Conservation (phyloP, 2,329 filamentous ascomycete genomes). For the Claviceps quebecensis region DNA sequence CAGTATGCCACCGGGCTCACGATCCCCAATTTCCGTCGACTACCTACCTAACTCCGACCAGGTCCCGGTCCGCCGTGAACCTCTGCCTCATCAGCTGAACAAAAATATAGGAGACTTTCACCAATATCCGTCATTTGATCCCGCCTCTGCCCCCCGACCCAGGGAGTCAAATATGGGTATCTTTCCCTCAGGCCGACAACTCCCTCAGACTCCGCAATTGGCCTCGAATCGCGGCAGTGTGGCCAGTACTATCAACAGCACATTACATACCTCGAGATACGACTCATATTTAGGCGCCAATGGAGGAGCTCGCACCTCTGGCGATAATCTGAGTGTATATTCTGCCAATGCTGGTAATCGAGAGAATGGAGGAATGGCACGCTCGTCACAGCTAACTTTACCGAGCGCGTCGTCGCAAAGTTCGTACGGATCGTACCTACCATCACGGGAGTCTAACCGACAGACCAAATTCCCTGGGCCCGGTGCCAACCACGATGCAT, state of each 20-base stretch:
- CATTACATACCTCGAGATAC: slow-evolving; percentile 44
- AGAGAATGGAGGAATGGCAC: slow-evolving; percentile 18
- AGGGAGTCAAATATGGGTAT: slow-evolving; percentile 42
- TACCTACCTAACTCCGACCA: slow-evolving; percentile 57
- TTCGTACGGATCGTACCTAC: slow-evolving; percentile 34
- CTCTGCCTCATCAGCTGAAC: slow-evolving; percentile 70
- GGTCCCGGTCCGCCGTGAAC: slow-evolving; percentile 50
- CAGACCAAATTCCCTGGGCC: slow-evolving; percentile 35
- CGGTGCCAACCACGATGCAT: slow-evolving; percentile 30
- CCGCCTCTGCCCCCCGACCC: slow-evolving; percentile 24
- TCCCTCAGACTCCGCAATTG: slow-evolving; percentile 70
- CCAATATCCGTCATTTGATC: slow-evolving; percentile 67
- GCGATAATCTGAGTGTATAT: slow-evolving; percentile 40
- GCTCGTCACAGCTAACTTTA: slow-evolving; percentile 29
- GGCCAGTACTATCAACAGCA: slow-evolving; percentile 34
- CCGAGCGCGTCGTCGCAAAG: slow-evolving; percentile 43
- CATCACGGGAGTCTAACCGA: slow-evolving; percentile 42
- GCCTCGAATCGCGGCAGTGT: slow-evolving; percentile 40
- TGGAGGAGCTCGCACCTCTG: slow-evolving; percentile 41
- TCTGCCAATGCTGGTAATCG: slow-evolving; percentile 39
- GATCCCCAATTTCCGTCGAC: slow-evolving; percentile 58
- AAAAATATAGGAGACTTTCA: slow-evolving; percentile 68
- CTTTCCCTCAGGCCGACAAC: slow-evolving; percentile 53
- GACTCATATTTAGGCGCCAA: slow-evolving; percentile 48
- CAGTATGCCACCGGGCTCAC: slow-evolving; percentile 46